phyloP scores from a whole-genome alignment of 768 basidiomycete species.

The Naematelia aurantialba region DNA sequence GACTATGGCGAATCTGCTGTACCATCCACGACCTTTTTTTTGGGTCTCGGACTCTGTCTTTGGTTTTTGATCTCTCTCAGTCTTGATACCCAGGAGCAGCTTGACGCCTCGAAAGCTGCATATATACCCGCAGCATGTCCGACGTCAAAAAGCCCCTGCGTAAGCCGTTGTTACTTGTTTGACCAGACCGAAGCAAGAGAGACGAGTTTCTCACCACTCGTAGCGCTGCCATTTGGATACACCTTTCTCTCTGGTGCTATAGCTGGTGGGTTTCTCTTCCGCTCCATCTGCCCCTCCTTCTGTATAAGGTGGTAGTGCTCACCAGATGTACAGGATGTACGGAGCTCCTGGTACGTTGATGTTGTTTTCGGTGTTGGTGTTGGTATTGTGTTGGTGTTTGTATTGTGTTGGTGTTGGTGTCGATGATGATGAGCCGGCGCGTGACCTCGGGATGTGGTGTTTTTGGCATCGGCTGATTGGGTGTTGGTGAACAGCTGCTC shows the following conservation, averaged over 20 bases:
- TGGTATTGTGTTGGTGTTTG: not conserved
- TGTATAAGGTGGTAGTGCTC: too few relatives aligned
- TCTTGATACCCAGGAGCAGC: too few relatives aligned
- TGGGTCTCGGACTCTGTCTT: too few relatives aligned
- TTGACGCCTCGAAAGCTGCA: too few relatives aligned
- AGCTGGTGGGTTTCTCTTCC: conserved; percentile 63
- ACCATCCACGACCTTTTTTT: too few relatives aligned
- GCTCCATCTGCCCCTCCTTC: conserved; percentile 57
- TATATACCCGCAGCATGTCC: conserved; percentile 2
- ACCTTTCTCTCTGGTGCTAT: conserved; percentile 95
- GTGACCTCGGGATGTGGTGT: not conserved
- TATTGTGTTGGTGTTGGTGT: not conserved
- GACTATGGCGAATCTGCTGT: too few relatives aligned
- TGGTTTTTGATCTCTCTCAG: not conserved
- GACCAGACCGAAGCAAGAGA: too few relatives aligned
- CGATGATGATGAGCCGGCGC: not conserved
- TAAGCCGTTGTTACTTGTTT: too few relatives aligned
- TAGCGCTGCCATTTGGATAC: conserved; percentile 55
- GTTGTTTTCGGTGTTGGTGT: not conserved
- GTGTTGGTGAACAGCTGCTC: conserved; percentile 21
- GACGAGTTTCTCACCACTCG: conserved; percentile 4
- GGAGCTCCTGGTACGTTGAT: conserved; percentile 57
- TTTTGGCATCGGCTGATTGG: not conserved
- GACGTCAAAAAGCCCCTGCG: conserved; percentile 37
- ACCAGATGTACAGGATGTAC: conserved; percentile 33